Conservation (phyloP, 2,329 filamentous ascomycete genomes). For the Mollisiaceae sp. region DNA sequence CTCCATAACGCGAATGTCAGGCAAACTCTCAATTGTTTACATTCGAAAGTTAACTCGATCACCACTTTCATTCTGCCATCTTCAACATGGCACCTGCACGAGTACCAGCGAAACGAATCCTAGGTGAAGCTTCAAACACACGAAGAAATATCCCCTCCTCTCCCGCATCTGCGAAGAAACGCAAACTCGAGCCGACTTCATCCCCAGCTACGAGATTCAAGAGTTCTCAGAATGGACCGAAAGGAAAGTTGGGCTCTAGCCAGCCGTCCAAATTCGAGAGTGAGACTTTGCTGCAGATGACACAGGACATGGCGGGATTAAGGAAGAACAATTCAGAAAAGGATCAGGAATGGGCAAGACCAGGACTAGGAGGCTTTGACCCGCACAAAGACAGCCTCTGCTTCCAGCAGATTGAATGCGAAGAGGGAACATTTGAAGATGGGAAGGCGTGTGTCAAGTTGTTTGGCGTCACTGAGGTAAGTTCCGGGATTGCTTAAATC, state of each 20-base stretch:
- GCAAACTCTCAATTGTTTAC: conserved; percentile 9
- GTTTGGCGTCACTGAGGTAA: conserved; percentile 86
- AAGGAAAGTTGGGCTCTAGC: conserved; percentile 70
- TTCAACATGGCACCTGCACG: conserved; percentile 45
- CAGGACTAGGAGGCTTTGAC: conserved; percentile 64
- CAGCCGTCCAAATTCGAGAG: conserved; percentile 89
- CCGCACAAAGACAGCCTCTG: conserved; percentile 71
- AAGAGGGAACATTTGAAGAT: conserved; percentile 83
- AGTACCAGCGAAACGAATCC: conserved; percentile 73
- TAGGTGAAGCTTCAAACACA: conserved; percentile 69
- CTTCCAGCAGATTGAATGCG: conserved; percentile 95
- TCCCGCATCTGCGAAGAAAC: conserved; percentile 68
- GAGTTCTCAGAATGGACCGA: conserved; percentile 65
- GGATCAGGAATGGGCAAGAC: conserved; percentile 88
- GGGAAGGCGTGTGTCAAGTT: conserved; percentile 80
- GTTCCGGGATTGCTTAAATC: conserved; percentile 20
- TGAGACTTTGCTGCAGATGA: conserved; percentile 93
- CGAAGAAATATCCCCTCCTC: conserved; percentile 66
- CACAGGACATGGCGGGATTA: conserved; percentile 85
- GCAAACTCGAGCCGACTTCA: conserved; percentile 72
- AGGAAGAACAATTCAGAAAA: conserved; percentile 89
- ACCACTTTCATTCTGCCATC: conserved; percentile 5
- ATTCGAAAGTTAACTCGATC: neutral
- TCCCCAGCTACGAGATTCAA: conserved; percentile 64
- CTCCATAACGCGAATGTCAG: conserved; percentile 3